Percentiles rank a stretch among this genome's conserved stretches.
phyloP scores from a whole-genome alignment of 768 basidiomycete species.

The Pholiota microspora region DNA sequence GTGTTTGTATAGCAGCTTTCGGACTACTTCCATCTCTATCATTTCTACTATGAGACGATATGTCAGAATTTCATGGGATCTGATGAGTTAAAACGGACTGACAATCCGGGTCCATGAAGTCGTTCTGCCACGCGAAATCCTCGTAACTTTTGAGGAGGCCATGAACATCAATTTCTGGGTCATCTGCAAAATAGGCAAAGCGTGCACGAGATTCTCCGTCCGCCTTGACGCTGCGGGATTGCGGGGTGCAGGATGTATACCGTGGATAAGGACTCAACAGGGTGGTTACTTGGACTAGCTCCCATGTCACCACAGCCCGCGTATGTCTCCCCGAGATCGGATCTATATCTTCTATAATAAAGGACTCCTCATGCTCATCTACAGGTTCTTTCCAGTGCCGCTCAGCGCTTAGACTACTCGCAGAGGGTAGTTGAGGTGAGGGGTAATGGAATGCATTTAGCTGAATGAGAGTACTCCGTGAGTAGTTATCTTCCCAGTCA shows the following conservation, averaged over 20 bases:
- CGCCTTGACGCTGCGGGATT: conserved; percentile 27
- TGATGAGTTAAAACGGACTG: too few relatives aligned
- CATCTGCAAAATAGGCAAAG: conserved; percentile 51
- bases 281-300: background rate
- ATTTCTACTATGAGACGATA: conserved; percentile 37
- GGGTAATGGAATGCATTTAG: too few relatives aligned
- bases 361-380: background rate
- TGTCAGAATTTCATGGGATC: background rate
- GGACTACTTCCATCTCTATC: conserved; percentile 43
- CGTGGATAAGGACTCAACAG: conserved; percentile 17
- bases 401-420: too few relatives aligned
- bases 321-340: background rate
- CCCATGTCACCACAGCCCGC: background rate
- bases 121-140: conserved; percentile 31
- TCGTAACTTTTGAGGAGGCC: conserved; percentile 27
- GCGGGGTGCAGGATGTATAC: conserved; percentile 50
- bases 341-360: background rate
- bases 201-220: conserved; percentile 2
- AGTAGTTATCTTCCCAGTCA: conserved; percentile 36
- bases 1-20: conserved; percentile 32
- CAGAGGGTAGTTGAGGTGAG: too few relatives aligned
- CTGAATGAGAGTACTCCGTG: conserved; percentile 10
- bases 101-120: conserved; percentile 50
- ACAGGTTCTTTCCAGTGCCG: background rate
- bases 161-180: conserved; percentile 31